Evolutionary conservation across 2,329 filamentous ascomycete genomes (phyloP).

Genomic region (Aquanectria penicillioides): DNA sequence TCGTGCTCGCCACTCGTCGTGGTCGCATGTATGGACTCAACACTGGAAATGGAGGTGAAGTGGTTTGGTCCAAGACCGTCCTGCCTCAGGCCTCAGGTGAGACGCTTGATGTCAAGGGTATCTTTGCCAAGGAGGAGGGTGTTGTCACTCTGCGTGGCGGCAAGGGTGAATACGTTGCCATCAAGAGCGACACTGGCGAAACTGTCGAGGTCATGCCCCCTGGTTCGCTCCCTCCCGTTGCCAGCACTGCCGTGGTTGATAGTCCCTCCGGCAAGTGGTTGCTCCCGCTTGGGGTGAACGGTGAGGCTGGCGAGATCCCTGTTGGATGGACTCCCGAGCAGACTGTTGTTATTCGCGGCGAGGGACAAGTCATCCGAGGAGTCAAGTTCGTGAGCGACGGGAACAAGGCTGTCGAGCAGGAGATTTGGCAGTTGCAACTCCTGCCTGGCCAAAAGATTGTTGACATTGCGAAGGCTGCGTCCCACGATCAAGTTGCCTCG

Average conservation of each 20-base stretch:
- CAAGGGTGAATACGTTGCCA: conserved; percentile 69
- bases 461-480: conserved; percentile 72
- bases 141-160: conserved; percentile 67
- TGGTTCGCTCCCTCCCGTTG: conserved; percentile 40
- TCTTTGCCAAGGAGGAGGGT: conserved; percentile 70
- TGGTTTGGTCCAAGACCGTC: conserved; percentile 80
- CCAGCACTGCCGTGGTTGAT: conserved; percentile 62
- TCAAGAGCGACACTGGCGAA: conserved; percentile 64
- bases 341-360: conserved; percentile 63
- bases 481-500: conserved; percentile 89
- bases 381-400: conserved; percentile 60
- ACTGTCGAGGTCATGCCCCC: conserved; percentile 55
- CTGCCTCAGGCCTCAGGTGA: conserved; percentile 64
- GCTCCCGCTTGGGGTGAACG: conserved; percentile 62
- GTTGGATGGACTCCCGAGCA: conserved; percentile 59
- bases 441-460: conserved; percentile 74
- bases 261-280: conserved; percentile 63
- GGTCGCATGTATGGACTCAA: conserved; percentile 86
- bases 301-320: conserved; percentile 58
- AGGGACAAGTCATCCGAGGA: conserved; percentile 63
- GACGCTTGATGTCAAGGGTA: conserved; percentile 73
- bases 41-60: conserved; percentile 75
- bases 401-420: conserved; percentile 54
- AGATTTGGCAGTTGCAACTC: conserved; percentile 79
- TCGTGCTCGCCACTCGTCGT: conserved; percentile 81